These are phyloP conservation scores for Nicotiana paniculata DNA, from an alignment of 257 asterid species.

Conservation along the genomic window DNA sequence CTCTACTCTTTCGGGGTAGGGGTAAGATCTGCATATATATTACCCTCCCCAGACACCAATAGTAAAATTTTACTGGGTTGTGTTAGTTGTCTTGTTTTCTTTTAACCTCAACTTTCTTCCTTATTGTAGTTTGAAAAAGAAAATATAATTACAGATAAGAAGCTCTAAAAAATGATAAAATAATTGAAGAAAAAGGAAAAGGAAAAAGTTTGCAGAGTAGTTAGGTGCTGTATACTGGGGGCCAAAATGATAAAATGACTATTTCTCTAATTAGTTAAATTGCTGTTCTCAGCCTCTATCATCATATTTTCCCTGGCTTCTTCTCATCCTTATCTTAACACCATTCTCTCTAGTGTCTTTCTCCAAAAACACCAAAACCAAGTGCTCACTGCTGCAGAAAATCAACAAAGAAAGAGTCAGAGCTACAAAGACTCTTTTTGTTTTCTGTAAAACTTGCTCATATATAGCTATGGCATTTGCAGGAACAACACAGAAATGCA, in stretches of 20 bases:
- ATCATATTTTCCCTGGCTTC: constrained; percentile 12
- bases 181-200: neutral
- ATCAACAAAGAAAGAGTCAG: constrained; percentile 4
- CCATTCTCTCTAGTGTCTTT: constrained; percentile 3
- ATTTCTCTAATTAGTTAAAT: constrained; percentile 28
- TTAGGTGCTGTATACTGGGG: constrained; percentile 34
- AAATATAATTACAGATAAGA: neutral
- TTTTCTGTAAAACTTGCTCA: neutral
- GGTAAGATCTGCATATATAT: too few species aligned
- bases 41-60: too few species aligned
- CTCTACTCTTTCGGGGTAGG: too few species aligned
- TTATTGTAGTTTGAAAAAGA: neutral
- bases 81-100: neutral
- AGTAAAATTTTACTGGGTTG: too few species aligned
- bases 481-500: constrained; percentile 97
- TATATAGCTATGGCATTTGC: constrained; percentile 73
- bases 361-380: neutral
- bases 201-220: constrained; percentile 18
- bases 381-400: constrained; percentile 2
- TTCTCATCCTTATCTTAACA: constrained; percentile 23
- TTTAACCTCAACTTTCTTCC: neutral
- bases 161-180: neutral
- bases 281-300: constrained; percentile 19
- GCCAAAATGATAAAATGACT: constrained; percentile 27
- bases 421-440: neutral